phyloP scores from a whole-genome alignment of 2,329 filamentous ascomycete species.

The Ascosphaera apis region DNA sequence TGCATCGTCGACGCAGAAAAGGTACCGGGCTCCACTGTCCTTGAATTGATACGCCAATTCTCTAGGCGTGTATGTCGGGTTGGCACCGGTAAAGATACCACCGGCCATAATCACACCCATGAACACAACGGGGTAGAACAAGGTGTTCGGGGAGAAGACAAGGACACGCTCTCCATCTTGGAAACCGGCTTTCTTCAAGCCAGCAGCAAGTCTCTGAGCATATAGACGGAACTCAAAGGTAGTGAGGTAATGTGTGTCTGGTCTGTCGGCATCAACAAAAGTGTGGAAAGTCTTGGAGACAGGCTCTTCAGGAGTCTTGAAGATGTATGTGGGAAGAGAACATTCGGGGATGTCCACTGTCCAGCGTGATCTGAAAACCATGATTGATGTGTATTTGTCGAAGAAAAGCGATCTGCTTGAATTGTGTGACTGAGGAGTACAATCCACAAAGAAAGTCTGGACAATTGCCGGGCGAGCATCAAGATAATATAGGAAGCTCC shows the following conservation, averaged over 20 bases:
- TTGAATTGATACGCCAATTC: conserved; percentile 56
- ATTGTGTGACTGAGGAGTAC: no score
- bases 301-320: conserved; percentile 25
- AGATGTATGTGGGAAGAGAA: conserved; percentile 25
- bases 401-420: no score
- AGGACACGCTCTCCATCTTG: conserved; percentile 46
- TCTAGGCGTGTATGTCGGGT: conserved; percentile 43
- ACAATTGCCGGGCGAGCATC: no score
- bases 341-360: conserved; percentile 22
- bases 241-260: conserved; percentile 44
- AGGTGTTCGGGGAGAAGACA: conserved; percentile 48
- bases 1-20: conserved; percentile 38
- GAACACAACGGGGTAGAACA: conserved; percentile 49
- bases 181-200: conserved; percentile 40
- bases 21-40: conserved; percentile 43
- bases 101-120: conserved; percentile 57
- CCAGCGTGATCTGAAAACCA: conserved; percentile 31
- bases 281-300: conserved; percentile 22
- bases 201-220: conserved; percentile 48
- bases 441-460: no score
- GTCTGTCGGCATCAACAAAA: conserved; percentile 42
- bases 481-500: no score
- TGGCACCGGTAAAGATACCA: conserved; percentile 55
- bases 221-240: conserved; percentile 41
- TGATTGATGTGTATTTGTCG: conserved; percentile 9